These are phyloP conservation scores for Onygena corvina DNA, from an alignment of 2,329 filamentous ascomycete genomes.

Conservation along the genomic window DNA sequence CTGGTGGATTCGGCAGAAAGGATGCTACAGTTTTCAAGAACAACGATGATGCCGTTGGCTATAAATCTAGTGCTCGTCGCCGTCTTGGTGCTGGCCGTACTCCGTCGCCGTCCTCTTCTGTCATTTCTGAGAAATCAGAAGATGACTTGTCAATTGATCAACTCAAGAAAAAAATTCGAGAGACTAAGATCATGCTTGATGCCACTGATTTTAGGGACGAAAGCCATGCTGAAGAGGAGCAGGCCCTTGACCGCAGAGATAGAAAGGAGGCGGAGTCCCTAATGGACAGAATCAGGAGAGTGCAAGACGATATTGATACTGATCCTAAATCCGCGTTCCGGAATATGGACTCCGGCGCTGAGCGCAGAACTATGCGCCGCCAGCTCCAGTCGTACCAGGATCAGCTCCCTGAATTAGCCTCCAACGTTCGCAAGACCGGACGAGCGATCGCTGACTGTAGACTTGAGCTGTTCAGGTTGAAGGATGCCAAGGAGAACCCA, in stretches of 20 bases:
- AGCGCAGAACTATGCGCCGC: conserved; percentile 71
- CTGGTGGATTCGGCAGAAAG: conserved; percentile 55
- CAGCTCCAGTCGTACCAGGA: conserved; percentile 83
- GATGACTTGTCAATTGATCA: conserved; percentile 82
- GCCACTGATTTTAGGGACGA: conserved; percentile 96
- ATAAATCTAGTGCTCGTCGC: conserved; percentile 84
- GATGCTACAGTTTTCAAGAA: conserved; percentile 96
- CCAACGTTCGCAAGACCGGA: conserved; percentile 79
- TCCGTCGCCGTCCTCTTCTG: conserved; percentile 66
- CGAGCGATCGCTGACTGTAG: conserved; percentile 84
- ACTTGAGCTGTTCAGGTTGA: conserved; percentile 83
- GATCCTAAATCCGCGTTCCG: conserved; percentile 66
- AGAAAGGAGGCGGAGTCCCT: conserved; percentile 86
- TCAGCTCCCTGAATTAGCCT: conserved; percentile 80
- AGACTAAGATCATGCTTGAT: conserved; percentile 88
- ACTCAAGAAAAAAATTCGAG: conserved; percentile 78
- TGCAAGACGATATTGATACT: conserved; percentile 88
- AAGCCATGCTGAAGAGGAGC: conserved; percentile 77
- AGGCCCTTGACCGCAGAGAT: conserved; percentile 79
- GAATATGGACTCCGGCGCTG: conserved; percentile 71
- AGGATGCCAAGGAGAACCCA: conserved; percentile 84
- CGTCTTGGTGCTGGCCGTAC: conserved; percentile 61
- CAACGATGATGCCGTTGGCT: conserved; percentile 83
- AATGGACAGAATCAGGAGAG: conserved; percentile 77
- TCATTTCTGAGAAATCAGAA: conserved; percentile 48